Evolutionary conservation across 75 land plant species (phyloP), one percentile per base, ranked within the genome.

Genomic region (Pinus albicaulis): DNA sequence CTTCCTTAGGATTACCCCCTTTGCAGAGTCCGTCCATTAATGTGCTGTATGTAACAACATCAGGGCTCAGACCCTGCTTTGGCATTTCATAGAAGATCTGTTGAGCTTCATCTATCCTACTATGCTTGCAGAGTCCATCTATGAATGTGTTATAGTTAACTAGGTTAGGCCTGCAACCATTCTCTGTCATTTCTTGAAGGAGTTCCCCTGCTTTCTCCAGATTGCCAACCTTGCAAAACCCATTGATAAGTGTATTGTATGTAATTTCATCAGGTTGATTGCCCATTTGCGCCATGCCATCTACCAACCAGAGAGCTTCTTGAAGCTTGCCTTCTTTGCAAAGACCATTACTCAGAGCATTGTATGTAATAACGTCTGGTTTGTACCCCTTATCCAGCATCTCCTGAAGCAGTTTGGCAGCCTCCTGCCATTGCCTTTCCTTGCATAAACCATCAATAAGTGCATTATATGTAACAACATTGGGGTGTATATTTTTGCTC

Each of bases 221-320:
- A 38, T 41, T 64, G 1, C 66, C 61, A 25, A 38, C 16, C 22
- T 66, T 77, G 59, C 78, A 85, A 48, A 82, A 74, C 24, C 87
- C 87, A 59, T 76, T 66, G 20, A 95, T 90, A 60, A 95, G 82
- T 62, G 87, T 89, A 31, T 93, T 95, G 78, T 89, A 90, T 7
- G 91, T 95, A 75, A 58, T 85, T 7, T 81, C 74, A 83, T 95
- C 95, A 1, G 95, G 92, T 1, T 31, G 56, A 2, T 79, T 79
- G 0, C 85, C 89, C 48, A 57, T 73, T 13, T 80, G 62, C 15
- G 2, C 23, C 95, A 94, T 88, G 48, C 87, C 86, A 52, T 79
- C 76, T 79, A 75, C 90, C 64, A 95, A 44, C 20, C 7, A 5
- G 22, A 66, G 34, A 34, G 70, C 44, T 41, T 66, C 70, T n/a